Evolutionary conservation across 192 early-diverging fungal genomes (phyloP).

Genomic region (Helicostylum pulchrum): DNA sequence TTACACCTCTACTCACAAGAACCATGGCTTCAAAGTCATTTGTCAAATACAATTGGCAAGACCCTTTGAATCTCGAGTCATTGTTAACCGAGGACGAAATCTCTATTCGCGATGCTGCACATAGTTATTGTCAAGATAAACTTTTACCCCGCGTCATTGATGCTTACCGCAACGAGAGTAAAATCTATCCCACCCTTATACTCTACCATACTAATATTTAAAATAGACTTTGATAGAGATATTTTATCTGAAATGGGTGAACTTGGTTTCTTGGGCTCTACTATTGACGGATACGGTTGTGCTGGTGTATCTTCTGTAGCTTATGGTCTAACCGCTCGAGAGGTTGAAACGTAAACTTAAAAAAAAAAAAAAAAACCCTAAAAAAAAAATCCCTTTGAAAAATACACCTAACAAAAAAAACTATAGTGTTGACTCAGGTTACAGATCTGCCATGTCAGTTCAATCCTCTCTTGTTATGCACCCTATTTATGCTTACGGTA

Average conservation of each 20-base stretch:
- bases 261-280: slow-evolving; percentile 89
- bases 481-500: slow-evolving; percentile 95
- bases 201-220: too few species aligned
- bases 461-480: slow-evolving; percentile 99
- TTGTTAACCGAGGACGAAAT: slow-evolving; percentile 90
- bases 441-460: slow-evolving; percentile 96
- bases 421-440: slow-evolving; percentile 94
- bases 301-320: slow-evolving; percentile 96
- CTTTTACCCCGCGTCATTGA: slow-evolving; percentile 81
- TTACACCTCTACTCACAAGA: slow-evolving; percentile 10
- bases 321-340: slow-evolving; percentile 94
- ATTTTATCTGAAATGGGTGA: slow-evolving; percentile 94
- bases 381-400: too few species aligned
- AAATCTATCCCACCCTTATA: too few species aligned
- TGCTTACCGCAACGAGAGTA: slow-evolving; percentile 87
- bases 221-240: slow-evolving; percentile 71
- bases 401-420: too few species aligned
- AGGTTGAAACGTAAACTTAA: slow-evolving; percentile 77
- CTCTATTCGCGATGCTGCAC: slow-evolving; percentile 68
- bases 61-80: slow-evolving; percentile 78
- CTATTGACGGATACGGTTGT: slow-evolving; percentile 95
- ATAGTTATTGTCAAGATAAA: slow-evolving; percentile 84
- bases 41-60: slow-evolving; percentile 80
- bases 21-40: slow-evolving; percentile 35
- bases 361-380: too few species aligned